Percentiles rank a stretch among this genome's conserved stretches.
These are phyloP conservation scores for Papiliotrema fonsecae DNA, from an alignment of 1,284 basidiomycete species.

Conservation along the genomic window DNA sequence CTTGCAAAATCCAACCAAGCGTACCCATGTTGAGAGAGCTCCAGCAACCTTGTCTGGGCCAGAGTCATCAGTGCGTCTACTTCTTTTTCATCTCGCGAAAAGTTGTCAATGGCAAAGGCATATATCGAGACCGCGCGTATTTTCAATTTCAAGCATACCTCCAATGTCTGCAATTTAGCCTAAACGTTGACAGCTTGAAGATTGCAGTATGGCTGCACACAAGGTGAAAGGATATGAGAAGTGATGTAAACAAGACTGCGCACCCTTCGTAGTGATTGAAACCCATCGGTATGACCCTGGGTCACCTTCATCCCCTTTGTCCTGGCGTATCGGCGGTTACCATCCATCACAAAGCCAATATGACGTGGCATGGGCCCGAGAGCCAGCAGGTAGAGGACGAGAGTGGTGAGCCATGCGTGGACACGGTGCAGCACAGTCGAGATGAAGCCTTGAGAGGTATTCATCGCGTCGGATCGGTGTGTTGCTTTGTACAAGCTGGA, in stretches of 20 bases:
- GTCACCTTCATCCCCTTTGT: conserved; percentile 59
- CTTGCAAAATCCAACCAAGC: conserved; percentile 22
- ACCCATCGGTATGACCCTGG: conserved; percentile 82
- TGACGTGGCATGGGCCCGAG: conserved; percentile 85
- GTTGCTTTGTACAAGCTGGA: background rate
- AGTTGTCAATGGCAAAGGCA: conserved; percentile 97
- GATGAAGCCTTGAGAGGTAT: conserved; percentile 6
- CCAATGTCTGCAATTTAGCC: conserved; percentile 59
- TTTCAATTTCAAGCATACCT: conserved; percentile 70
- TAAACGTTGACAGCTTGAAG: background rate
- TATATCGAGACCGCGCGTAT: conserved; percentile 85
- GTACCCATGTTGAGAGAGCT: conserved; percentile 78
- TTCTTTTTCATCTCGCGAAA: conserved; percentile 80
- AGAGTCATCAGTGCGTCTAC: conserved; percentile 83
- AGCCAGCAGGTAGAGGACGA: conserved; percentile 61
- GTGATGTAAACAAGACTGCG: too few species aligned
- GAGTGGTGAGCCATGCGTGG: conserved; percentile 36
- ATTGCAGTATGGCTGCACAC: background rate
- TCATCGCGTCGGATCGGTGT: background rate
- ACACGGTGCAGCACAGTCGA: conserved; percentile 28
- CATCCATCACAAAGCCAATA: conserved; percentile 97
- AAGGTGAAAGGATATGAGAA: too few species aligned
- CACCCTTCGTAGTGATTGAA: conserved; percentile 73
- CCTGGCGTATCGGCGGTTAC: conserved; percentile 89
- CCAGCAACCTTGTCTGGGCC: conserved; percentile 72